These are phyloP conservation scores for Garcia nutans DNA, from an alignment of 345 rosid species.

Conservation along the genomic window DNA sequence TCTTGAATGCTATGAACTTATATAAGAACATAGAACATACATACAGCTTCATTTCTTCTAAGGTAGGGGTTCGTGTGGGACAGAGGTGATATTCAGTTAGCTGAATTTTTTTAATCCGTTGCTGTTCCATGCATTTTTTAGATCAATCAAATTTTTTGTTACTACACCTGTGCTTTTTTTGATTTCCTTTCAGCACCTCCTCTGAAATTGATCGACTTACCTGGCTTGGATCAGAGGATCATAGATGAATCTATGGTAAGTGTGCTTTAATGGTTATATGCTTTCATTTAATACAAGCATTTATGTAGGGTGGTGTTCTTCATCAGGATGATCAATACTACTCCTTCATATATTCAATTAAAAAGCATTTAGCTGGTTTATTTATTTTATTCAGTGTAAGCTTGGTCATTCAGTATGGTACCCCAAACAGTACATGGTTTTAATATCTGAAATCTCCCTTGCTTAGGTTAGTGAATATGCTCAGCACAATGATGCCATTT, in stretches of 20 bases:
- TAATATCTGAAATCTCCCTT: background rate
- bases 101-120: background rate
- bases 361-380: background rate
- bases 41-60: background rate
- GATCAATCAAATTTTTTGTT: background rate
- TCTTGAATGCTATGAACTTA: background rate
- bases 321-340: background rate
- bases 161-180: background rate
- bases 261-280: background rate
- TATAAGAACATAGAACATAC: background rate
- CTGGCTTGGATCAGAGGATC: slow-evolving; percentile 93
- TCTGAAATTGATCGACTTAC: slow-evolving; percentile 85
- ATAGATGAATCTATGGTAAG: slow-evolving; percentile 51
- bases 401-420: background rate
- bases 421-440: background rate
- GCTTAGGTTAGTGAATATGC: slow-evolving; percentile 71
- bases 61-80: background rate
- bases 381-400: background rate
- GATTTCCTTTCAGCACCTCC: slow-evolving; percentile 72
- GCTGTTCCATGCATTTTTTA: background rate
- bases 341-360: background rate
- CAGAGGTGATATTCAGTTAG: background rate
- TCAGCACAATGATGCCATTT: slow-evolving; percentile 84
- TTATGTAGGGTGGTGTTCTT: background rate
- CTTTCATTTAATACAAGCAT: background rate